Conservation (phyloP, 2,329 filamentous ascomycete genomes). For the Fusarium abutilonis region DNA sequence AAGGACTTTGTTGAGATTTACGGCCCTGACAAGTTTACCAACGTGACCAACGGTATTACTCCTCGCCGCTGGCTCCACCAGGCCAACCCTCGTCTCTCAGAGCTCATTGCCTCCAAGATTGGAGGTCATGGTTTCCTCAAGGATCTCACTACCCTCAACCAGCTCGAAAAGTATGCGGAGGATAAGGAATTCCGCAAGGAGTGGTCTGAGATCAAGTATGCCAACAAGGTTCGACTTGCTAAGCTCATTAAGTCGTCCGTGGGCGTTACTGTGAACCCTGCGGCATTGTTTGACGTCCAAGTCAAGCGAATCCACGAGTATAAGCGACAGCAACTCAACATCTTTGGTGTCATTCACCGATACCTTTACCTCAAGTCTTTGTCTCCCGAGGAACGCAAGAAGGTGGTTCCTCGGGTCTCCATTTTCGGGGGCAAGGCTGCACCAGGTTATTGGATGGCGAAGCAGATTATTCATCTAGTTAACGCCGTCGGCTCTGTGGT, state of each 20-base stretch:
- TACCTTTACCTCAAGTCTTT: constrained; percentile 90
- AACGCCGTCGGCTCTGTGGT: constrained; percentile 90
- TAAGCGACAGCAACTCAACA: constrained; percentile 98
- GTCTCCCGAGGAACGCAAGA: constrained; percentile 84
- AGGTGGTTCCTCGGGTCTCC: constrained; percentile 85
- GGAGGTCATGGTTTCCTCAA: constrained; percentile 87
- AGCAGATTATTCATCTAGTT: constrained; percentile 97
- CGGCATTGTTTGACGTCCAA: constrained; percentile 93
- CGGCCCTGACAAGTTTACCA: constrained; percentile 96
- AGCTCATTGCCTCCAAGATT: constrained; percentile 89
- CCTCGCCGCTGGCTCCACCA: constrained; percentile 97
- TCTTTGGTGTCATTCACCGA: constrained; percentile 95
- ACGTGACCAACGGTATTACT: constrained; percentile 98
- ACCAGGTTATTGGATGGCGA: constrained; percentile 99
- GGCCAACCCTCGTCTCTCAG: constrained; percentile 91
- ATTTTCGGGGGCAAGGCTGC: constrained; percentile 99
- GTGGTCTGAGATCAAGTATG: constrained; percentile 96
- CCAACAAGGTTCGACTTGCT: constrained; percentile 92
- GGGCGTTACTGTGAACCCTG: constrained; percentile 84
- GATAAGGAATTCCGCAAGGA: constrained; percentile 92
- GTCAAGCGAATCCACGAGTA: constrained; percentile 99
- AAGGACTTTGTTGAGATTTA: constrained; percentile 98
- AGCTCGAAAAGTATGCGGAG: constrained; percentile 83
- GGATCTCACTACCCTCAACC: constrained; percentile 85
- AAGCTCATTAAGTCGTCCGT: constrained; percentile 88